Conservation (phyloP, 106 monocot species). For the Dactylorhiza incarnata region DNA sequence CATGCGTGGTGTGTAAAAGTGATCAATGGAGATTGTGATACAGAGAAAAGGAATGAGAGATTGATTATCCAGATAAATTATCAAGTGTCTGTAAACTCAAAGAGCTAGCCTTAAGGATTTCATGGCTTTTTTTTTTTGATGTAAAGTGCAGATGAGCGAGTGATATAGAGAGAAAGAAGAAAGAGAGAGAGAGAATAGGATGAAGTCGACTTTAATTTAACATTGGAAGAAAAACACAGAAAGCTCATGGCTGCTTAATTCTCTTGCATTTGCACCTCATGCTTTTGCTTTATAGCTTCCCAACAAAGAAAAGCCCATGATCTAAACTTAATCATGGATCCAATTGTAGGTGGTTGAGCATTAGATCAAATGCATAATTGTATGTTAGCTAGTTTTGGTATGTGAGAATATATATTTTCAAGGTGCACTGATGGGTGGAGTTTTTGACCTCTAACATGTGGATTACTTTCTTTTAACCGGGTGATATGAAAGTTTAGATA, state of each 20-base stretch:
- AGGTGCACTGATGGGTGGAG: too few species aligned
- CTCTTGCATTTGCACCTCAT: conserved; percentile 29
- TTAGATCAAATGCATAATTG: too few species aligned
- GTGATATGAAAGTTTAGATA: too few species aligned
- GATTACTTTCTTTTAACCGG: too few species aligned
- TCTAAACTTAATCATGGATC: too few species aligned
- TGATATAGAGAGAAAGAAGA: background rate
- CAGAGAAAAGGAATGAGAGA: background rate
- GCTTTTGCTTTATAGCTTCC: conserved; percentile 25
- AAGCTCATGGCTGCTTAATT: background rate
- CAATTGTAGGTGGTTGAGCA: too few species aligned
- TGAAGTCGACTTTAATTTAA: background rate
- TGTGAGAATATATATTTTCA: too few species aligned
- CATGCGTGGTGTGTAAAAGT: conserved; percentile 17
- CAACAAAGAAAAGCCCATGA: conserved; percentile 20
- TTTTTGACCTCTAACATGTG: too few species aligned
- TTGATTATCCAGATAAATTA: background rate
- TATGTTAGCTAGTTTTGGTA: too few species aligned
- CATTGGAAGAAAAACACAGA: conserved; percentile 17
- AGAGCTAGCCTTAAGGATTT: too few species aligned
- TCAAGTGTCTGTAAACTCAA: conserved; percentile 2
- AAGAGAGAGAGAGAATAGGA: background rate
- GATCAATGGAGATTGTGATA: conserved; percentile 7
- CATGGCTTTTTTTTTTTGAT: background rate
- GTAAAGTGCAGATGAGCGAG: conserved; percentile 1